Evolutionary conservation across 306 rosid genomes (phyloP).

Genomic region (Ammopiptanthus mongolicus): DNA sequence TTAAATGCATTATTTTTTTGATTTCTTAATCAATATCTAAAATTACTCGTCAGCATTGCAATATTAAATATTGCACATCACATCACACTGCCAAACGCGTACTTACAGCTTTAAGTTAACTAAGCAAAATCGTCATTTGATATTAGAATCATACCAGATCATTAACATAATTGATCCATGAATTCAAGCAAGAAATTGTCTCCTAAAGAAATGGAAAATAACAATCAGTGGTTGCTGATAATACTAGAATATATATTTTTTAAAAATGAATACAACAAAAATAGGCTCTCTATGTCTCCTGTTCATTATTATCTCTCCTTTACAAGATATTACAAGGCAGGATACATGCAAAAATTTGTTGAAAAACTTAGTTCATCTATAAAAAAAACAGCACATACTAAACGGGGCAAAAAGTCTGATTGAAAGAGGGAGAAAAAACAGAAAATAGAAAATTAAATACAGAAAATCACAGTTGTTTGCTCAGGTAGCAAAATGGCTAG

Average conservation of each 20-base stretch:
- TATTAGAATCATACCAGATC: too few species aligned
- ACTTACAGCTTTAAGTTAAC: too few species aligned
- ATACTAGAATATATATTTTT: background rate
- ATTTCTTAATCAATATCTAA: too few species aligned
- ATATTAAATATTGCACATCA: too few species aligned
- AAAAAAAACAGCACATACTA: conserved; percentile 12
- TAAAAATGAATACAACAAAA: conserved; percentile 23
- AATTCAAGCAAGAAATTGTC: too few species aligned
- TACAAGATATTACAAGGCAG: conserved; percentile 36
- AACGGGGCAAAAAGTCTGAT: background rate
- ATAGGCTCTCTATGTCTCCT: background rate
- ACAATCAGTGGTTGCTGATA: background rate
- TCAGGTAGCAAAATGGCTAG: conserved; percentile 84
- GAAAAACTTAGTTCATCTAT: background rate
- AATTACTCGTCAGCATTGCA: too few species aligned
- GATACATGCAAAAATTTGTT: conserved; percentile 28
- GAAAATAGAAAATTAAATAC: conserved; percentile 5
- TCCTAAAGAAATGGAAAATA: too few species aligned
- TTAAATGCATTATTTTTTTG: too few species aligned
- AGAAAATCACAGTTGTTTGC: conserved; percentile 11
- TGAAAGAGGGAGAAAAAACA: background rate
- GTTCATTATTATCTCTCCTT: conserved; percentile 19
- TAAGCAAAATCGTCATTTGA: too few species aligned
- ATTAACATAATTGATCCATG: too few species aligned
- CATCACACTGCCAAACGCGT: too few species aligned